phyloP scores from a whole-genome alignment of 75 land plant species.

The Cupressus sempervirens region DNA sequence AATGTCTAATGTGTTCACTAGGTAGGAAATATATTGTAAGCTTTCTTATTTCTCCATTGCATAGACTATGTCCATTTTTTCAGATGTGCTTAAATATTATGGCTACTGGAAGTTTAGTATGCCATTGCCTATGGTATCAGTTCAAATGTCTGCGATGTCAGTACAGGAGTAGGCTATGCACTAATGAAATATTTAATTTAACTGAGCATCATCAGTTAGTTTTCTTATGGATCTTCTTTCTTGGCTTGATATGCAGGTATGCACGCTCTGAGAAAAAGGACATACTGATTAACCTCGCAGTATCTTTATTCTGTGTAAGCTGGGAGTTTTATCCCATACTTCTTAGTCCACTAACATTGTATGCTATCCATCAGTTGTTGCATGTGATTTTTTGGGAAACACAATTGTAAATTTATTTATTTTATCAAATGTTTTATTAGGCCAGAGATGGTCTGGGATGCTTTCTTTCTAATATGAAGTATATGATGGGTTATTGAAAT shows the following conservation, averaged over 20 bases:
- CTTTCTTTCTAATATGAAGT: not conserved
- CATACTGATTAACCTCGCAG: constrained; percentile 74
- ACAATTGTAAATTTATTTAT: no score
- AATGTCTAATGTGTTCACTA: not conserved
- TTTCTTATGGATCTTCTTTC: not conserved
- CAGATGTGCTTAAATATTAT: not conserved
- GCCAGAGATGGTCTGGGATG: not conserved
- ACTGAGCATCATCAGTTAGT: not conserved
- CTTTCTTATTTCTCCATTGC: not conserved
- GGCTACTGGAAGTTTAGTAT: not conserved
- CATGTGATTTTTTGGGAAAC: not conserved
- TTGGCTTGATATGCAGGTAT: constrained; percentile 42
- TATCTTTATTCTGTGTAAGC: constrained; percentile 85
- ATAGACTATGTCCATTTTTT: not conserved
- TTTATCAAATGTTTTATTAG: no score
- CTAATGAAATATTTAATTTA: not conserved
- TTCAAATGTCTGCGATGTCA: not conserved
- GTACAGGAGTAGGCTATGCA: not conserved
- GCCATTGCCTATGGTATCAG: not conserved
- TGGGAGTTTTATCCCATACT: not conserved
- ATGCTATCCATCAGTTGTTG: not conserved
- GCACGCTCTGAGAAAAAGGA: constrained; percentile 51
- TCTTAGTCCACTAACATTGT: not conserved
- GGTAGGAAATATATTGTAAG: not conserved
- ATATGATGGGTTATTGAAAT: not conserved